Evolutionary conservation across 2,329 filamentous ascomycete genomes (phyloP).

Genomic region (Cordyceps cicadae): DNA sequence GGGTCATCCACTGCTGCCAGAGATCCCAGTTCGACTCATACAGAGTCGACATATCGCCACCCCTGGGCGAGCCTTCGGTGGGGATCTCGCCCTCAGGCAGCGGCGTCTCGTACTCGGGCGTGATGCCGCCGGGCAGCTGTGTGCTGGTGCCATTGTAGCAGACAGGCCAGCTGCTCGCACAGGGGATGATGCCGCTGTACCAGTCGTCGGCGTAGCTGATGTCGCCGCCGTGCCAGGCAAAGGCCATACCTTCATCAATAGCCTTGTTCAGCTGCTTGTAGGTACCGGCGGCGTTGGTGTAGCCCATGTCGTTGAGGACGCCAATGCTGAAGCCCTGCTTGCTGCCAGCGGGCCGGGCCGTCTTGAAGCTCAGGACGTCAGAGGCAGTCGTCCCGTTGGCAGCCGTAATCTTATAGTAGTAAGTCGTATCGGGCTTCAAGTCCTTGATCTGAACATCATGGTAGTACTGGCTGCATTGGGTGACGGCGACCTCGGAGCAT

Average conservation of each 20-base stretch:
- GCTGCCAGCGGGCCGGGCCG: constrained; percentile 35
- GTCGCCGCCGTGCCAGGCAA: constrained; percentile 46
- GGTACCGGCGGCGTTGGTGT: constrained; percentile 42
- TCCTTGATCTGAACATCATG: constrained; percentile 38
- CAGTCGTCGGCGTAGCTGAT: constrained; percentile 43
- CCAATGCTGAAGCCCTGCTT: constrained; percentile 33
- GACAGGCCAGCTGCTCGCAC: constrained; percentile 37
- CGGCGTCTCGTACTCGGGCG: constrained; percentile 34
- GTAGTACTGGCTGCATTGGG: constrained; percentile 43
- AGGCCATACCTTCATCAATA: constrained; percentile 35
- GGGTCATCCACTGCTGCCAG: constrained; percentile 41
- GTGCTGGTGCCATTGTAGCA: constrained; percentile 43
- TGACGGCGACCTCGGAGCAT: constrained; percentile 36
- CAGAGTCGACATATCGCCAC: constrained; percentile 39
- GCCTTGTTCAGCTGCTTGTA: constrained; percentile 33
- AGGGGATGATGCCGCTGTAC: constrained; percentile 42
- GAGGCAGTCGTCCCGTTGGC: constrained; percentile 42
- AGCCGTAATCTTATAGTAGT: constrained; percentile 42
- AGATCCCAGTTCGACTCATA: constrained; percentile 45
- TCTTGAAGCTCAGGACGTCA: constrained; percentile 37
- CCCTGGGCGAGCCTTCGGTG: constrained; percentile 36
- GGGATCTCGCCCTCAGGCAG: constrained; percentile 36
- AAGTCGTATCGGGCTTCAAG: constrained; percentile 35
- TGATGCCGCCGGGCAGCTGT: constrained; percentile 29
- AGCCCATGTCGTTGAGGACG: constrained; percentile 45